phyloP scores from a whole-genome alignment of 495 filamentous ascomycete genomes.

The Penicillium macrosclerotiorum region DNA sequence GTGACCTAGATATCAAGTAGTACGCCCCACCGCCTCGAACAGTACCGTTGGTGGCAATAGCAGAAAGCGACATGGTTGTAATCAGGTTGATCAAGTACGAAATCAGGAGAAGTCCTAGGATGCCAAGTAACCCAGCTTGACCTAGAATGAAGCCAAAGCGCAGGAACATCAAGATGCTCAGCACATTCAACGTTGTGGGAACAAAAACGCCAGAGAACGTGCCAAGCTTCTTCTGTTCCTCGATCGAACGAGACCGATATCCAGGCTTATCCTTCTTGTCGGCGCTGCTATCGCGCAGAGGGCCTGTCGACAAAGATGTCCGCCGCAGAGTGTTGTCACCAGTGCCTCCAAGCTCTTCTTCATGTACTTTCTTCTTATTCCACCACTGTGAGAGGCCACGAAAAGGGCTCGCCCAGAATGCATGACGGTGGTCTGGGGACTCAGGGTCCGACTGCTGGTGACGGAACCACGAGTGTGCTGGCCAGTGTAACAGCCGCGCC shows the following conservation, averaged over 20 bases:
- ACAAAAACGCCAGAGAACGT: constrained; percentile 81
- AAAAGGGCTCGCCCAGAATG: constrained; percentile 23
- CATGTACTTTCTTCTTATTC: constrained; percentile 10
- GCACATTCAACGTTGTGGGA: constrained; percentile 81
- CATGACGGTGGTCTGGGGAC: constrained; percentile 18
- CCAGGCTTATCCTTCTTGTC: constrained; percentile 38
- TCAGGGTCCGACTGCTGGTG: constrained; percentile 32
- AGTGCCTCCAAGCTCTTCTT: constrained; percentile 6
- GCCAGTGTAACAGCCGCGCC: constrained; percentile 20
- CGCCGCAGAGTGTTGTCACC: constrained; percentile 9
- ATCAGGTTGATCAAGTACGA: constrained; percentile 78
- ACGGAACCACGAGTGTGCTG: constrained; percentile 21
- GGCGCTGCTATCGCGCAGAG: constrained; percentile 26
- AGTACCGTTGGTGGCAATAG: constrained; percentile 87
- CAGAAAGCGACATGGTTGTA: constrained; percentile 82
- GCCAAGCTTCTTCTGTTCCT: constrained; percentile 61
- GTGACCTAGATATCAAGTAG: constrained; percentile 81
- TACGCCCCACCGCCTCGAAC: constrained; percentile 87
- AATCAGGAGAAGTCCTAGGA: constrained; percentile 69
- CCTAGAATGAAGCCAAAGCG: constrained; percentile 79
- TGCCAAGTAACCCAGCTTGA: constrained; percentile 74
- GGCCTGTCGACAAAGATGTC: constrained; percentile 20
- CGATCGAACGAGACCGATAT: constrained; percentile 45
- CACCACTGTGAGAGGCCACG: constrained; percentile 30
- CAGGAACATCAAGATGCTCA: constrained; percentile 92